Evolutionary conservation across 352 stramenopile genomes (phyloP).

Genomic region (Globisporangium irregulare): DNA sequence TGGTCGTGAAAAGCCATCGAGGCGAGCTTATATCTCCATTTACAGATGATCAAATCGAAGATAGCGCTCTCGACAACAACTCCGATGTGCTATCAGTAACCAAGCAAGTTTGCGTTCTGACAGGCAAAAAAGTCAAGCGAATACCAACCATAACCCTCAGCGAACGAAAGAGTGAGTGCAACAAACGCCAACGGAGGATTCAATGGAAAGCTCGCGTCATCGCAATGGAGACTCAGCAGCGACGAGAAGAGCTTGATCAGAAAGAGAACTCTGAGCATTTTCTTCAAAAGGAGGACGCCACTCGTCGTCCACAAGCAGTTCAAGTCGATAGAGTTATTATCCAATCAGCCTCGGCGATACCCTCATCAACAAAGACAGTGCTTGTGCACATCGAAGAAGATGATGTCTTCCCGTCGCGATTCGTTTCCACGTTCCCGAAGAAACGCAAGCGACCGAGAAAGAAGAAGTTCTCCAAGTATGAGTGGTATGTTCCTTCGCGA

Average conservation of each 20-base stretch:
- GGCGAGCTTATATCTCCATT: constrained; percentile 44
- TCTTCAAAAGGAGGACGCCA: background rate
- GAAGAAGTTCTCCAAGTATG: constrained; percentile 19
- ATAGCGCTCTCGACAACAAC: background rate
- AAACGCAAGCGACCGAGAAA: constrained; percentile 25
- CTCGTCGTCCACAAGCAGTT: constrained; percentile 5
- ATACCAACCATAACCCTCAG: constrained; percentile 21
- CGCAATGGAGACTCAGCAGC: constrained; percentile 55
- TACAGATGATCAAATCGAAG: constrained; percentile 6
- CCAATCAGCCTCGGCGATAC: background rate
- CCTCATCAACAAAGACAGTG: constrained; percentile 15
- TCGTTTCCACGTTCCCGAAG: constrained; percentile 27
- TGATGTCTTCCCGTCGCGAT: constrained; percentile 31
- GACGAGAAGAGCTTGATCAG: constrained; percentile 17
- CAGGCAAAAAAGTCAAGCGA: constrained; percentile 7
- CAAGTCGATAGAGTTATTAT: background rate
- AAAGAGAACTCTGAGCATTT: background rate
- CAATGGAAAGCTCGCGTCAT: constrained; percentile 52
- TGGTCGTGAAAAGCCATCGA: constrained; percentile 49
- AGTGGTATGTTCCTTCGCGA: constrained; percentile 20
- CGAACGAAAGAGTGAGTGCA: constrained; percentile 24
- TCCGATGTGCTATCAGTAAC: background rate
- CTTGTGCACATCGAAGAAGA: constrained; percentile 35
- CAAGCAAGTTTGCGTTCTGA: background rate
- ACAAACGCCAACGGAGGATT: constrained; percentile 25